phyloP scores from a whole-genome alignment of 164 flowering plant species.

The Houttuynia cordata region DNA sequence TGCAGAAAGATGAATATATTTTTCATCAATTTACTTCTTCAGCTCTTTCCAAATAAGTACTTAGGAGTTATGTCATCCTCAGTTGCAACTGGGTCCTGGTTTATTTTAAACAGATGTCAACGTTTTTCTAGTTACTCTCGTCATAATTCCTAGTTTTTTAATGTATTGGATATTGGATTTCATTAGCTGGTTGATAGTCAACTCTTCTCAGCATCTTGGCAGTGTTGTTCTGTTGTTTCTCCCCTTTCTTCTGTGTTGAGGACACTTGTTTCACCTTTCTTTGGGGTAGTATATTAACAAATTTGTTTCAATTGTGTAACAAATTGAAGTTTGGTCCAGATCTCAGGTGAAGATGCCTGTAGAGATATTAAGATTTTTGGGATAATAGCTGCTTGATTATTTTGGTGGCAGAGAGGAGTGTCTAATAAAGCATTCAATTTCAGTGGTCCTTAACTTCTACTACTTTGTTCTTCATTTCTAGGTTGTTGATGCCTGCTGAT shows the following conservation, averaged over 20 bases:
- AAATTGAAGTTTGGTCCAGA: neutral
- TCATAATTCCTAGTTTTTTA: neutral
- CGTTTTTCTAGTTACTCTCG: neutral
- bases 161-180: neutral
- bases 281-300: neutral
- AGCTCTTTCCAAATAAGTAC: neutral
- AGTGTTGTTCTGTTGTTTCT: neutral
- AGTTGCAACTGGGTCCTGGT: neutral
- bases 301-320: neutral
- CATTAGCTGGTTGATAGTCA: neutral
- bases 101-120: neutral
- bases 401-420: neutral
- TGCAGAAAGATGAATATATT: neutral
- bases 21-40: neutral
- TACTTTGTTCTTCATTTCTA: conserved; percentile 8
- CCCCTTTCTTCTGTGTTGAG: neutral
- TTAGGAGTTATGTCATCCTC: neutral
- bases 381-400: neutral
- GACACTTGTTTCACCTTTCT: no score
- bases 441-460: neutral
- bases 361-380: no score
- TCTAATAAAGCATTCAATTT: neutral
- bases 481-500: conserved; percentile 65
- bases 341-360: neutral
- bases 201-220: neutral